Conservation (phyloP, 768 basidiomycete species). For the Kwoniella sp. region DNA sequence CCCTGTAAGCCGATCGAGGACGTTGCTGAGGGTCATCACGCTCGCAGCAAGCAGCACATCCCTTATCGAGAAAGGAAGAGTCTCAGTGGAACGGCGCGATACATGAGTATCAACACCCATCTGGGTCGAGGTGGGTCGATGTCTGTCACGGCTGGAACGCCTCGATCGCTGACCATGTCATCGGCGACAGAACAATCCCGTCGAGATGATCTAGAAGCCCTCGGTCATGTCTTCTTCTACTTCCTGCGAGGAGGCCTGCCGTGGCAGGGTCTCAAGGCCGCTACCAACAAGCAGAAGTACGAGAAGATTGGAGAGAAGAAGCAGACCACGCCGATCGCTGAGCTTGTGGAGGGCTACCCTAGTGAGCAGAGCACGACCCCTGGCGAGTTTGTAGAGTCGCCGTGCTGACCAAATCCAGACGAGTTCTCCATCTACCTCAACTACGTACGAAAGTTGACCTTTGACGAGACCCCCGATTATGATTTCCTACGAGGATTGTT, state of each 20-base stretch:
- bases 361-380: no score
- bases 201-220: constrained; percentile 95
- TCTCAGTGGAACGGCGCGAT: constrained; percentile 91
- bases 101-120: constrained; percentile 99
- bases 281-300: constrained; percentile 99
- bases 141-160: neutral
- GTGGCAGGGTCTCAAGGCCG: constrained; percentile 98
- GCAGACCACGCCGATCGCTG: constrained; percentile 95
- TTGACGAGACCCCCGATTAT: constrained; percentile 98
- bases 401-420: no score
- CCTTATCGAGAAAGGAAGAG: constrained; percentile 98
- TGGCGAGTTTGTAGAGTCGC: no score
- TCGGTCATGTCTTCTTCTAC: constrained; percentile 99
- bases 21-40: neutral
- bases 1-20: neutral
- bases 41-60: constrained; percentile 80
- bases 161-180: neutral
- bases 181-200: constrained; percentile 61
- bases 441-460: constrained; percentile 97
- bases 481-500: constrained; percentile 95
- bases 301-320: constrained; percentile 99
- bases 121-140: constrained; percentile 77
- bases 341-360: constrained; percentile 91
- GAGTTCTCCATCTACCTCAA: constrained; percentile 98
- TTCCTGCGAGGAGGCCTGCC: constrained; percentile 93